A percentile compares a stretch with the other conserved stretches of the same genome.
Evolutionary conservation across 495 filamentous ascomycete species (phyloP).

Genomic region (Clohesyomyces aquaticus): DNA sequence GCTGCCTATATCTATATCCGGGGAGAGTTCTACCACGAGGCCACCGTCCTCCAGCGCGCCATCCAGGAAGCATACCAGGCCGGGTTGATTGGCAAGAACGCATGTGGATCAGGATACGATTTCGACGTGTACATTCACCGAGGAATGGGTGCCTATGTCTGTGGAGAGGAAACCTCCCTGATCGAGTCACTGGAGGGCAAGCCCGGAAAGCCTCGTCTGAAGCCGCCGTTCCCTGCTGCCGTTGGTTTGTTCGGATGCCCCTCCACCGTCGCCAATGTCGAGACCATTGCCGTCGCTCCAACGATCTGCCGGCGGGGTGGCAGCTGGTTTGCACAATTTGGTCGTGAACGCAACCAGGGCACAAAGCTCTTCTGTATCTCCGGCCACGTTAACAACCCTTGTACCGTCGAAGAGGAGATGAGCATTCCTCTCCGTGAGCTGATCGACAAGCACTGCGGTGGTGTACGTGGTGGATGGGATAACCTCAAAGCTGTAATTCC

Average conservation of each 20-base stretch:
- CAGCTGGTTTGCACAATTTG: conserved; percentile 89
- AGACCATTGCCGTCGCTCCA: conserved; percentile 92
- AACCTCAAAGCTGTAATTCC: conserved; percentile 95
- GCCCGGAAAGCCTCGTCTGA: conserved; percentile 95
- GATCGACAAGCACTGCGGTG: conserved; percentile 96
- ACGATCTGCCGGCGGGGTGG: conserved; percentile 93
- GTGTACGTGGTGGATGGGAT: conserved; percentile 96
- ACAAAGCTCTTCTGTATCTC: conserved; percentile 99
- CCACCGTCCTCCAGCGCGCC: conserved; percentile 86
- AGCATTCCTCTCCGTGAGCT: conserved; percentile 90
- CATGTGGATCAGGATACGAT: conserved; percentile 93
- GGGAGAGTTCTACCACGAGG: conserved; percentile 97
- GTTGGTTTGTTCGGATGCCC: conserved; percentile 98
- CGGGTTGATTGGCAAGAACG: conserved; percentile 95
- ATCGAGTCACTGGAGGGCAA: conserved; percentile 99
- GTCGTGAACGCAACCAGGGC: conserved; percentile 90
- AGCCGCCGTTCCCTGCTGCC: conserved; percentile 96
- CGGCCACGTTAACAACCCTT: conserved; percentile 97
- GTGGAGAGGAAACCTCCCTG: conserved; percentile 95
- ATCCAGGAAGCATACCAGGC: conserved; percentile 97
- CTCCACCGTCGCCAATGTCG: conserved; percentile 96
- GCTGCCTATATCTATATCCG: conserved; percentile 99
- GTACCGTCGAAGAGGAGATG: conserved; percentile 99
- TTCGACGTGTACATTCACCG: conserved; percentile 97
- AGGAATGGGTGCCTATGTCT: conserved; percentile 96